Percentiles rank a stretch among this genome's conserved stretches.
Conservation (phyloP, 345 rosid species). For the Reutealis trisperma region DNA sequence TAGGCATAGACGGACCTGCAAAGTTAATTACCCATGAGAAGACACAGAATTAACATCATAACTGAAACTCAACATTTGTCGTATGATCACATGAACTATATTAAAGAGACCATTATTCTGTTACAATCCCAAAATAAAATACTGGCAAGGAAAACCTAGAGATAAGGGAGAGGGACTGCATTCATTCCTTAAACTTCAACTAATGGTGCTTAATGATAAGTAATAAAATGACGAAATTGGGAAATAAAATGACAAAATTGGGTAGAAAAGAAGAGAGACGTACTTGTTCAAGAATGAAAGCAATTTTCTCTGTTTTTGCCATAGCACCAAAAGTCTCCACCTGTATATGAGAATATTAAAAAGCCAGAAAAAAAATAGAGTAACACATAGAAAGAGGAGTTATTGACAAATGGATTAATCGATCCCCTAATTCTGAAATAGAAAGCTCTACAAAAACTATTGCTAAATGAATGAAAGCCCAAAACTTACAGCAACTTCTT, state of each 20-base stretch:
- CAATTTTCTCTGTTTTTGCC: constrained; percentile 97
- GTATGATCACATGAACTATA: too few relatives aligned
- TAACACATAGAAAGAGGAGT: not conserved
- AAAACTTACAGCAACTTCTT: constrained; percentile 89
- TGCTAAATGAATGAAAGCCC: not conserved
- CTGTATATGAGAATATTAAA: constrained; percentile 37
- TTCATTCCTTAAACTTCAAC: not conserved
- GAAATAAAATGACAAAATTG: too few relatives aligned
- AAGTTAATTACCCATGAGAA: constrained; percentile 13
- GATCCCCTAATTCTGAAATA: not conserved
- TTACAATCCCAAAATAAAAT: too few relatives aligned
- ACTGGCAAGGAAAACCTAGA: too few relatives aligned
- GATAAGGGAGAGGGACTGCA: not conserved
- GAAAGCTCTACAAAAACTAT: not conserved
- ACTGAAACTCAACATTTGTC: not conserved
- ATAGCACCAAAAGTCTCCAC: constrained; percentile 98
- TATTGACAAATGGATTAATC: not conserved
- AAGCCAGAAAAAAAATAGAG: not conserved
- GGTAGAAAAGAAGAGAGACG: constrained; percentile 16
- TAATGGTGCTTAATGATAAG: not conserved
- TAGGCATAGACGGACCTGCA: constrained; percentile 84
- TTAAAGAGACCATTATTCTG: too few relatives aligned
- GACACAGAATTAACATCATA: constrained; percentile 8
- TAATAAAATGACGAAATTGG: not conserved
- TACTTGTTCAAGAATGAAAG: constrained; percentile 94